Evolutionary conservation across 2,329 filamentous ascomycete genomes (phyloP).

Genomic region (Aureobasidium zeae): DNA sequence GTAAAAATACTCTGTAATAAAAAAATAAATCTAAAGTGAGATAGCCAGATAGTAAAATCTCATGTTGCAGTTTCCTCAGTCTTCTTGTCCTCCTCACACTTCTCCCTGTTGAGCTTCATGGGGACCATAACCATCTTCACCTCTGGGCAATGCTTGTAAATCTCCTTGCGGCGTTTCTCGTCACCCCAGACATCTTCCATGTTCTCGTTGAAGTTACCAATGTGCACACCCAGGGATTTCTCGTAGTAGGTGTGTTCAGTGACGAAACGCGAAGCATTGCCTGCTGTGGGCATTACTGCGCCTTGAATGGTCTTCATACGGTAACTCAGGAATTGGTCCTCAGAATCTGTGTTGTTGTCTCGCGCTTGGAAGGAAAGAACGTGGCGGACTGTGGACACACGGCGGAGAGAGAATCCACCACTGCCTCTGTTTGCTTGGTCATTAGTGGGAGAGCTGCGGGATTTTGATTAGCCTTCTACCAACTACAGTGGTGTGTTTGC

Average conservation of each 20-base stretch:
- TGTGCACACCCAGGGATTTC: neutral
- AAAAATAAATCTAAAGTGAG: too few relatives aligned
- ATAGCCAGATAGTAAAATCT: too few relatives aligned
- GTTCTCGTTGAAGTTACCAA: neutral
- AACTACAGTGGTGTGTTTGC: too few relatives aligned
- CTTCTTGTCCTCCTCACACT: neutral
- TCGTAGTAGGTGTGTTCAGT: neutral
- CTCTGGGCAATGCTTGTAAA: conserved; percentile 1
- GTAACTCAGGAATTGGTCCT: conserved; percentile 1
- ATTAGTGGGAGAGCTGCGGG: neutral
- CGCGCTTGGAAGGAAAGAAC: neutral
- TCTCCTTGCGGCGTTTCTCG: neutral
- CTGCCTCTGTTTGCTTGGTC: neutral
- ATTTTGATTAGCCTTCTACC: too few relatives aligned
- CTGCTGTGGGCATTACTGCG: neutral
- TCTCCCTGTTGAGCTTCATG: neutral
- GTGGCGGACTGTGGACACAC: neutral
- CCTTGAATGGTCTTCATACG: neutral
- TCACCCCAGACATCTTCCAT: neutral
- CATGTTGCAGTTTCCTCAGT: too few relatives aligned
- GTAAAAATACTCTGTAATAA: too few relatives aligned
- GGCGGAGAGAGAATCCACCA: conserved; percentile 1
- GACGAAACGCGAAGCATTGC: neutral
- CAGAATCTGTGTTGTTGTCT: neutral
- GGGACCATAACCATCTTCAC: neutral